These are phyloP conservation scores for Penicillium pulvis DNA, from an alignment of 495 filamentous ascomycete species.

Conservation along the genomic window DNA sequence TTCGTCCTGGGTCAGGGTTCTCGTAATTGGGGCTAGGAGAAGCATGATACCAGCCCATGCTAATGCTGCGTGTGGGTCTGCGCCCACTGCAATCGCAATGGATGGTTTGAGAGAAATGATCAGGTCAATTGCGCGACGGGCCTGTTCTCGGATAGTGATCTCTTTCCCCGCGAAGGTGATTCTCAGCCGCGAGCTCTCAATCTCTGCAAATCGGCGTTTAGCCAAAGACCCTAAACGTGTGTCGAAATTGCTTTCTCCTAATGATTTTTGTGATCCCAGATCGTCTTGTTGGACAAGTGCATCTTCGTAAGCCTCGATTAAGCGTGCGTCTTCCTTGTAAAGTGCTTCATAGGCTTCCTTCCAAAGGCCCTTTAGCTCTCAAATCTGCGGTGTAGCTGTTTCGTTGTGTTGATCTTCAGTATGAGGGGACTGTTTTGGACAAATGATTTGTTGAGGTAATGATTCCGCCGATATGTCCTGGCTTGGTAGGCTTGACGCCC, in stretches of 20 bases:
- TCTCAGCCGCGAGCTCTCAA: not conserved
- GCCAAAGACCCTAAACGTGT: constrained; percentile 1
- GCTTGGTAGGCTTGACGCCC: too few species aligned
- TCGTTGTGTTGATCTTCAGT: too few species aligned
- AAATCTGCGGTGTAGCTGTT: too few species aligned
- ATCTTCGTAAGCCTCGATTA: not conserved
- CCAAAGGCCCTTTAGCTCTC: not conserved
- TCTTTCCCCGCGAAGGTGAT: not conserved
- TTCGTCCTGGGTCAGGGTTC: not conserved
- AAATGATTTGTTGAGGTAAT: too few species aligned
- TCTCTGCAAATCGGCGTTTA: not conserved
- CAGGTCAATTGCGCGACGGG: not conserved
- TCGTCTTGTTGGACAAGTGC: not conserved
- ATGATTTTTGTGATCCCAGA: not conserved
- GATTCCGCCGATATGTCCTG: too few species aligned
- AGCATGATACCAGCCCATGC: constrained; percentile 4
- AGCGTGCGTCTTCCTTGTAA: not conserved
- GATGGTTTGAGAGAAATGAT: not conserved
- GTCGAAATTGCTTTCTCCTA: not conserved
- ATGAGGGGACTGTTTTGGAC: too few species aligned
- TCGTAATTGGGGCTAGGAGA: constrained; percentile 1
- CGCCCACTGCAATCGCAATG: not conserved
- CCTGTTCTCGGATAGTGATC: not conserved
- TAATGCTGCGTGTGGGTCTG: not conserved
- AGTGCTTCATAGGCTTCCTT: not conserved